Conservation (phyloP, 2,329 filamentous ascomycete genomes). For the Fusarium devonianum region DNA sequence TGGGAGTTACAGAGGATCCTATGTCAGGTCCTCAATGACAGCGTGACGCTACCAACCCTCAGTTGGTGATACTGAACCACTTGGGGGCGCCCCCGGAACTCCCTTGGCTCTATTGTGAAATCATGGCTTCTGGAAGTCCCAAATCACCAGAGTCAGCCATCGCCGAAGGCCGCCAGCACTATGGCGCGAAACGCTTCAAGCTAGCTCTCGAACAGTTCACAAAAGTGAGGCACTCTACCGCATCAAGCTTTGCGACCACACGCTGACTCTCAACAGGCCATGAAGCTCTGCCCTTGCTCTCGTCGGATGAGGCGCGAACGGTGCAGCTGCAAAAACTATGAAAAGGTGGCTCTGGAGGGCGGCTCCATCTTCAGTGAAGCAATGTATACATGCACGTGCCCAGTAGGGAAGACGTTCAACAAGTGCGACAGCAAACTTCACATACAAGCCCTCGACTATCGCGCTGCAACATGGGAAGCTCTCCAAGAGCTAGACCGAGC, state of each 20-base stretch:
- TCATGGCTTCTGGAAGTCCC: constrained; percentile 23
- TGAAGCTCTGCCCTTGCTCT: constrained; percentile 47
- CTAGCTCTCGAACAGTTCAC: constrained; percentile 50
- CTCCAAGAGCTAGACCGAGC: constrained; percentile 49
- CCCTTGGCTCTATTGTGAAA: neutral
- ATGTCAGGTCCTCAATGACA: neutral
- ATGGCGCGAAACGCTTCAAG: constrained; percentile 46
- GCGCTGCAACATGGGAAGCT: constrained; percentile 51
- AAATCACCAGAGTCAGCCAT: constrained; percentile 43
- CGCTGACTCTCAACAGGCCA: constrained; percentile 42
- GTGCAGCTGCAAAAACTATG: constrained; percentile 52
- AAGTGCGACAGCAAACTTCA: constrained; percentile 50
- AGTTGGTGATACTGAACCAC: neutral
- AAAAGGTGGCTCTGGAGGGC: constrained; percentile 43
- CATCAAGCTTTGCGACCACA: neutral
- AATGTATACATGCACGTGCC: constrained; percentile 50
- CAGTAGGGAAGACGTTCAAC: constrained; percentile 47
- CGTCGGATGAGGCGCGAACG: constrained; percentile 46
- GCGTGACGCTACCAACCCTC: neutral
- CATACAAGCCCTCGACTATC: constrained; percentile 51
- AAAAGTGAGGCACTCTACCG: constrained; percentile 34
- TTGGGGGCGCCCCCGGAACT: neutral
- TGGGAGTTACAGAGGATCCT: neutral
- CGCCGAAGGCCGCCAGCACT: constrained; percentile 45
- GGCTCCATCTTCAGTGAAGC: constrained; percentile 53